Evolutionary conservation across 83 land plant species (phyloP).

Genomic region (Diphasiastrum complanatum): DNA sequence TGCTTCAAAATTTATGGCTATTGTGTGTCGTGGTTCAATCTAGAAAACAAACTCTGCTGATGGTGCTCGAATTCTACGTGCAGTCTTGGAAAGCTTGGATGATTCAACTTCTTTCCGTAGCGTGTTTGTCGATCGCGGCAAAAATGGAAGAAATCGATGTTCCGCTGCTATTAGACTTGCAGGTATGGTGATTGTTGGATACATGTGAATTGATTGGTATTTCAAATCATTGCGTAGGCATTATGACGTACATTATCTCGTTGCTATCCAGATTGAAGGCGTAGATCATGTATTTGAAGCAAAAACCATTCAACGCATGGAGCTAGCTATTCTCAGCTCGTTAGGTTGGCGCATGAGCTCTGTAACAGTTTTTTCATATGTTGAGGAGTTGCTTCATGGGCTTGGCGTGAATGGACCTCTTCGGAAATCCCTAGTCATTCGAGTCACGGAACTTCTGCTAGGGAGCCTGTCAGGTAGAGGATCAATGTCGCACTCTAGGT

Average conservation of each 20-base stretch:
- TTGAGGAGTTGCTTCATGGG: constrained; percentile 14
- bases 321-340: constrained; percentile 32
- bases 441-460: constrained; percentile 8
- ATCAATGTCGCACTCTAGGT: too few relatives aligned
- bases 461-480: constrained; percentile 9
- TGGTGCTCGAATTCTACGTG: too few relatives aligned
- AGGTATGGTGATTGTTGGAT: constrained; percentile 30
- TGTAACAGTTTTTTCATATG: constrained; percentile 35
- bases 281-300: constrained; percentile 27
- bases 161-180: constrained; percentile 56
- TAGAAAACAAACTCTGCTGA: too few relatives aligned
- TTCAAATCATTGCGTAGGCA: not conserved
- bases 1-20: too few relatives aligned
- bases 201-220: not conserved
- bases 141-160: constrained; percentile 70
- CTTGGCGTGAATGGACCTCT: constrained; percentile 3
- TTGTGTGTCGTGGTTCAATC: too few relatives aligned
- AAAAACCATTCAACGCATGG: constrained; percentile 43
- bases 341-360: constrained; percentile 40
- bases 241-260: not conserved
- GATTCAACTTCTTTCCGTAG: constrained; percentile 48
- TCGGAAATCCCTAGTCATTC: not conserved
- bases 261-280: constrained; percentile 17
- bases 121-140: constrained; percentile 66
- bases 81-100: constrained; percentile 74